phyloP scores from a whole-genome alignment of 2,329 filamentous ascomycete species.

The Ceratocystiopsis sp. region DNA sequence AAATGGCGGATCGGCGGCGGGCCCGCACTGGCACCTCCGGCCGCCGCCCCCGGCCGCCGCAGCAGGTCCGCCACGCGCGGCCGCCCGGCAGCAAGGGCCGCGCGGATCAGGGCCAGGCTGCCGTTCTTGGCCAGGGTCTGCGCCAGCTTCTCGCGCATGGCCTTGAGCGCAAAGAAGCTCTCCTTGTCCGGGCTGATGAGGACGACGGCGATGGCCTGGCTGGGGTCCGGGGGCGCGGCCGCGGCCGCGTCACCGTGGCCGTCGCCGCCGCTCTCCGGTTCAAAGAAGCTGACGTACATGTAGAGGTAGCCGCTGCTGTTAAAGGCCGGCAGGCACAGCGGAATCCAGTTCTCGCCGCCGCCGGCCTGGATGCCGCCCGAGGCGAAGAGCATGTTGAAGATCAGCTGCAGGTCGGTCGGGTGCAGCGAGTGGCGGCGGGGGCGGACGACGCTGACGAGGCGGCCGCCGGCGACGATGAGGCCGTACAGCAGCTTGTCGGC shows the following conservation, averaged over 20 bases:
- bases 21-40: slow-evolving; percentile 14
- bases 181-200: slow-evolving; percentile 88
- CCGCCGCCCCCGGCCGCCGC: slow-evolving; percentile 35
- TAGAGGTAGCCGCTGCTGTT: slow-evolving; percentile 94
- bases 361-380: slow-evolving; percentile 81
- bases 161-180: slow-evolving; percentile 76
- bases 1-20: slow-evolving; percentile 61
- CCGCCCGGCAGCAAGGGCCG: slow-evolving; percentile 54
- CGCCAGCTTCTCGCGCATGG: slow-evolving; percentile 46
- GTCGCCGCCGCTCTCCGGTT: slow-evolving; percentile 25
- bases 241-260: slow-evolving; percentile 23
- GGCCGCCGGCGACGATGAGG: slow-evolving; percentile 78
- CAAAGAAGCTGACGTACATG: slow-evolving; percentile 97
- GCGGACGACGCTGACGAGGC: slow-evolving; percentile 83
- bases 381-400: slow-evolving; percentile 99
- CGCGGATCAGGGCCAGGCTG: slow-evolving; percentile 56
- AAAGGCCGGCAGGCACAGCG: slow-evolving; percentile 86
- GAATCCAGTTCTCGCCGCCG: slow-evolving; percentile 92
- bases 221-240: slow-evolving; percentile 10
- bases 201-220: slow-evolving; percentile 75
- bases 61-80: slow-evolving; percentile 58
- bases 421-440: slow-evolving; percentile 92
- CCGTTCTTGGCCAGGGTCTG: slow-evolving; percentile 60
- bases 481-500: slow-evolving; percentile 75
- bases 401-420: slow-evolving; percentile 83